Base-by-base conservation (phyloP, 2,329 filamentous ascomycete genomes). In the Thermothelomyces thermophilus region DNA sequence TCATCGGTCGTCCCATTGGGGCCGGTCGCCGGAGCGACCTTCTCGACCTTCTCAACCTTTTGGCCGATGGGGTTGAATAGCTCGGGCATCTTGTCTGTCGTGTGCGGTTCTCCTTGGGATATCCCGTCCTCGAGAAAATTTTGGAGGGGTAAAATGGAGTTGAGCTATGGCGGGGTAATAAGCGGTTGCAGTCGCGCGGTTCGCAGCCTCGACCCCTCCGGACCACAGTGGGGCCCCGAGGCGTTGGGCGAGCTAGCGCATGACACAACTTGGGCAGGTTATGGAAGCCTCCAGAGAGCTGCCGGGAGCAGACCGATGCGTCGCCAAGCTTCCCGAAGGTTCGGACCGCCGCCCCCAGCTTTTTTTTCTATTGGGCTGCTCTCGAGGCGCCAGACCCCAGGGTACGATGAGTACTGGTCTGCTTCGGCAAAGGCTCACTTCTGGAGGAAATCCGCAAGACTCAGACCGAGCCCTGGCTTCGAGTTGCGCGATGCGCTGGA, bases 21-120 rank as follows among this genome's bases (percentile, higher is more conserved):
- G 47, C 66, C 64, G 39, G 64, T 62, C 48, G 65, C 62, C 35
- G 69, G 62, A 14, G 69, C 71, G 42, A 82, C 66, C 54, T 74
- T 71, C 56, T 77, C 73, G 52, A 74, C 80, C 68, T 82, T 82
- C 60, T 75, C 71, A 52, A 74, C 80, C 68, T 82, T 82, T 60
- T 75, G 70, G 51, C 82, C 81, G 60, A 85, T 81, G 48, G 76
- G 70, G 60, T 82, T 73, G 64, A 84, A 84, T 61, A 82, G 77
- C 46, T 82, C 74, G 54, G 70, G 65, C 20, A 60, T 60, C 46
- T 51, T 59, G 52, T 46, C 57, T 56, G 30, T 60, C 58, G 68
- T 64, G 48, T 60, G 64, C 56, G 39, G 68, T 65, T 55, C 66
- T 57, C 26, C 68, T 48, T 20, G 17, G 11, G 37, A 41, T 26